phyloP scores from a whole-genome alignment of 805 yeast genomes.

The Candida sanyiensis region DNA sequence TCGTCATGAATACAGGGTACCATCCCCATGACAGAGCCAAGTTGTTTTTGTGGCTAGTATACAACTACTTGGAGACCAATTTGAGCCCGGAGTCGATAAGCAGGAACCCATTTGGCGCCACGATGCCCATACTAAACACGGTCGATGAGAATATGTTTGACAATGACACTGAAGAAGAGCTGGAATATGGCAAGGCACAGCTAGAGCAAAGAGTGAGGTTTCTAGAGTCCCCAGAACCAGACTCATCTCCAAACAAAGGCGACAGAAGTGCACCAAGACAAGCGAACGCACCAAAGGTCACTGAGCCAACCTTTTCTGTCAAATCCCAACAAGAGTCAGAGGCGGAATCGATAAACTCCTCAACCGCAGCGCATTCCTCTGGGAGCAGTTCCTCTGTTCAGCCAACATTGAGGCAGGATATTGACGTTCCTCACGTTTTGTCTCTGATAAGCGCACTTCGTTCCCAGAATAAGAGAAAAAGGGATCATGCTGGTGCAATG shows the following conservation, averaged over 20 bases:
- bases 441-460: conserved; percentile 13
- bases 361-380: conserved; percentile 4
- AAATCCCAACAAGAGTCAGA: not conserved
- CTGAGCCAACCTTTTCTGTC: not conserved
- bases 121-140: conserved; percentile 27
- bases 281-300: not conserved
- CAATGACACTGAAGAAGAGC: conserved; percentile 39
- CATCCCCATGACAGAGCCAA: conserved; percentile 63
- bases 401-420: conserved; percentile 21
- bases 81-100: conserved; percentile 42
- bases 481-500: conserved; percentile 17
- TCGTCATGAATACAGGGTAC: conserved; percentile 57
- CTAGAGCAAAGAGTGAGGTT: conserved; percentile 32
- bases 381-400: not conserved
- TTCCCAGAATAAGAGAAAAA: conserved; percentile 9
- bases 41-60: conserved; percentile 78
- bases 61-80: conserved; percentile 73
- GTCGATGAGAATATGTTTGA: conserved; percentile 28
- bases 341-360: too few relatives aligned
- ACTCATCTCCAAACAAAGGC: too few relatives aligned
- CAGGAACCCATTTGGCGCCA: conserved; percentile 63
- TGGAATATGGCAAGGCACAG: conserved; percentile 38
- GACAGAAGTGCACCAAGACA: not conserved
- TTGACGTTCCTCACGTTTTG: conserved; percentile 21
- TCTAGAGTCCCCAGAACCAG: conserved; percentile 19